Evolutionary conservation across 257 asterid species (phyloP), one percentile per base, ranked within the genome.

Genomic region (Gardenia jasminoides): DNA sequence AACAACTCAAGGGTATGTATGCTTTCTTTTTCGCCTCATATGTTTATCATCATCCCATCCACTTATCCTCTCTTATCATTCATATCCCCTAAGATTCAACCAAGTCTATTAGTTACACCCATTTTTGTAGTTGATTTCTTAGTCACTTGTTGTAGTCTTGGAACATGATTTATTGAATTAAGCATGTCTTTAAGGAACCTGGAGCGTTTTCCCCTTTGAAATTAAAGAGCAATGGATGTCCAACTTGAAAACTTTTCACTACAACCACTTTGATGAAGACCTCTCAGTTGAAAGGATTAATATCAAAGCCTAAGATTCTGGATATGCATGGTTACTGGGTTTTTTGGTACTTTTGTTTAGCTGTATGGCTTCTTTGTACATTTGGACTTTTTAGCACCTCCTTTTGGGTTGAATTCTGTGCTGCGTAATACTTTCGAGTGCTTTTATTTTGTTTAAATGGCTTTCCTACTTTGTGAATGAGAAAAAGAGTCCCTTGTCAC

Each of bases 1-100:
- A 93, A 79, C 90, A 91, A 85, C 96, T 96, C 64, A 90, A 85
- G 87, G 97, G 99, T 96, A 89, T 64, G 19, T 54, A 33, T 78
- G 30, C 80, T 76, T 44, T 62, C 13, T 70, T 82, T 81, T 31
- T 68, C 77, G 33, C 12, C 28, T 58, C 0, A 22, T 39, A 41
- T 0, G 16, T 19, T 43, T 43, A 7, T 43, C 46, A 20, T 22
- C 68, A 33, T 28, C 41, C 39, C n/a, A 56, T 22, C 39, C 31
- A 48, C 8, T 19, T 19, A 0, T 8, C 67, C 64, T 22, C 31
- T 41, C 31, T 68, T 20, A 17, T 39, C 52, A 39, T 17, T 19
- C 31, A 1, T 9, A 24, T 68, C 2, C 26, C 70, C 72, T 33
- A 10, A 73, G 52, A 1, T 43, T 26, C 50, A 33, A 58, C 26